Evolutionary conservation across 1,284 basidiomycete species (phyloP).

Genomic region (Ceratorhiza oryzae-sativae): DNA sequence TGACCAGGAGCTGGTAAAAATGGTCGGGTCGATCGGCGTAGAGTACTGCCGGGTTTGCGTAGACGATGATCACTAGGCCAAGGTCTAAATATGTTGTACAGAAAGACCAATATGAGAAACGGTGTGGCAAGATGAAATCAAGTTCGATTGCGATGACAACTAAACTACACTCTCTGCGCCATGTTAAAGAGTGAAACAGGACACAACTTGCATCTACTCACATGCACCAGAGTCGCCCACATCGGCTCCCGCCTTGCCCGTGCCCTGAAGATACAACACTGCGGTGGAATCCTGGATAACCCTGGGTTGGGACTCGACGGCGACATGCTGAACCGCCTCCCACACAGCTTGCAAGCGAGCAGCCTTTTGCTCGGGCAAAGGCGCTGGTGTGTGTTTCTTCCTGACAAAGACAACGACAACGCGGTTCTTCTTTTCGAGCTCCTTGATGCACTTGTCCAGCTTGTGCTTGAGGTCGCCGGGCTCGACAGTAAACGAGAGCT

Average conservation of each 20-base stretch:
- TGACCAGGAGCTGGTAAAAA: too few species aligned
- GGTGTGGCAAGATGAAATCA: too few species aligned
- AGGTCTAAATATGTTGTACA: too few species aligned
- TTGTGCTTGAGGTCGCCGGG: slow-evolving; percentile 71
- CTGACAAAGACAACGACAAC: slow-evolving; percentile 62
- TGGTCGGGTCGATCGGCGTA: too few species aligned
- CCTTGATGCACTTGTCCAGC: slow-evolving; percentile 63
- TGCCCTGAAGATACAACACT: slow-evolving; percentile 12
- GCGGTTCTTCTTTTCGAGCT: slow-evolving; percentile 65
- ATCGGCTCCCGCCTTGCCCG: slow-evolving; percentile 9
- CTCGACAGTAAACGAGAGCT: slow-evolving; percentile 72
- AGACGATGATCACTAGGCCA: too few species aligned
- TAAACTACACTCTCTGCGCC: too few species aligned
- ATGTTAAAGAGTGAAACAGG: too few species aligned
- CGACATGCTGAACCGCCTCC: slow-evolving; percentile 38
- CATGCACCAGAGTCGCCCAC: neutral
- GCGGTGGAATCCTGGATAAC: neutral
- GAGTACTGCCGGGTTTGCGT: too few species aligned
- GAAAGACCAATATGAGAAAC: too few species aligned
- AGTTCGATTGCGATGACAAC: too few species aligned
- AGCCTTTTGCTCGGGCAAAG: slow-evolving; percentile 14
- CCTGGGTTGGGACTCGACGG: slow-evolving; percentile 10
- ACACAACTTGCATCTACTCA: neutral
- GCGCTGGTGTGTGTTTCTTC: slow-evolving; percentile 40
- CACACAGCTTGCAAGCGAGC: slow-evolving; percentile 27